Percentiles rank a stretch among this genome's conserved stretches.
Conservation (phyloP, 805 yeast species). For the Kluyveromyces dobzhanskii region DNA sequence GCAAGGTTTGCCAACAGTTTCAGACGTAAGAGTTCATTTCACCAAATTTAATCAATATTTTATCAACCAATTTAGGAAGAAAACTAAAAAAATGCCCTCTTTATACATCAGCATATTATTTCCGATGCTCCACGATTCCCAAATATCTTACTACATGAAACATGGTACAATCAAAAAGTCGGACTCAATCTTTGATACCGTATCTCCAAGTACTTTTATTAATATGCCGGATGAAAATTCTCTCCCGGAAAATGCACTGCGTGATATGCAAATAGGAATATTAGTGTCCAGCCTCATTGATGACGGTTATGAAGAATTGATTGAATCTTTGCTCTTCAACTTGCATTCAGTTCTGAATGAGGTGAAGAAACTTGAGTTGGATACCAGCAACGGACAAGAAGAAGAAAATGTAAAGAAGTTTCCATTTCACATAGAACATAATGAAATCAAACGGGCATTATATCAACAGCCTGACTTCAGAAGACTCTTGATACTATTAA, state of each 20-base stretch:
- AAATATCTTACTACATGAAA: conserved; percentile 38
- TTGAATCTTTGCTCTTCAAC: conserved; percentile 16
- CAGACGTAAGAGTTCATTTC: conserved; percentile 47
- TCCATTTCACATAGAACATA: neutral
- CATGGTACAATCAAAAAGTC: conserved; percentile 31
- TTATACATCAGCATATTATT: conserved; percentile 60
- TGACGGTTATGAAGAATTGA: conserved; percentile 19
- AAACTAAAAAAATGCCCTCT: conserved; percentile 42
- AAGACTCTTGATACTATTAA: conserved; percentile 17
- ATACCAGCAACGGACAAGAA: neutral
- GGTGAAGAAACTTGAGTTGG: conserved; percentile 13
- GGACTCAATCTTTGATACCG: conserved; percentile 10
- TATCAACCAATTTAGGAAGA: conserved; percentile 48
- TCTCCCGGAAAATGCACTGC: conserved; percentile 14
- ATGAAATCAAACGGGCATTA: conserved; percentile 9
- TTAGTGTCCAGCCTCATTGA: conserved; percentile 28
- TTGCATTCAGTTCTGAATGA: conserved; percentile 11
- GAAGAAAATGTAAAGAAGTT: neutral
- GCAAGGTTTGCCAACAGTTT: conserved; percentile 38
- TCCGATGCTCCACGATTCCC: conserved; percentile 43
- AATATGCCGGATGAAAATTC: conserved; percentile 16
- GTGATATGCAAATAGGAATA: conserved; percentile 25
- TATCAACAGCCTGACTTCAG: conserved; percentile 22
- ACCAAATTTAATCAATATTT: conserved; percentile 58
- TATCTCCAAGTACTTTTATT: conserved; percentile 19